These are phyloP conservation scores for Psilocybe azurescens DNA, from an alignment of 768 basidiomycete genomes.

Conservation along the genomic window DNA sequence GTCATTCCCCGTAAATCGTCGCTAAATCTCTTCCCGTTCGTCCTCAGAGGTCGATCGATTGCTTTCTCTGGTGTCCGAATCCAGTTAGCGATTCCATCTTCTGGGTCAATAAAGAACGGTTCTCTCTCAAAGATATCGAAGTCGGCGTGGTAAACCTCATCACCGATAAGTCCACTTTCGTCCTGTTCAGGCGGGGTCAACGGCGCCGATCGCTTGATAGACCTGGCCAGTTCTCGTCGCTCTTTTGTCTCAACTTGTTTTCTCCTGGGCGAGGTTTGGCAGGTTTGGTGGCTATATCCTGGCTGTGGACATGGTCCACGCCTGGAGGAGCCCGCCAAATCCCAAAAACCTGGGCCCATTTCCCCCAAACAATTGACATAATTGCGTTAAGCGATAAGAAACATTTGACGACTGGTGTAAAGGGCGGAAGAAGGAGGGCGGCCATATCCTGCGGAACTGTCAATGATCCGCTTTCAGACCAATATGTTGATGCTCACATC, in stretches of 20 bases:
- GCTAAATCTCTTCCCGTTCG: slow-evolving; percentile 8
- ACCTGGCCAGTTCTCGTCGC: slow-evolving; percentile 6
- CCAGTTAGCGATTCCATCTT: background rate
- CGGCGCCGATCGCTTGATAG: slow-evolving; percentile 2
- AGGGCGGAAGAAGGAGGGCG: slow-evolving; percentile 26
- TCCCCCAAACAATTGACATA: slow-evolving; percentile 27
- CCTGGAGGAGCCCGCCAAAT: slow-evolving; percentile 27
- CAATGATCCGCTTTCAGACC: background rate
- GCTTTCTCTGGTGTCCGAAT: background rate
- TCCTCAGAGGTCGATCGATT: background rate
- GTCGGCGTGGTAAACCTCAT: background rate
- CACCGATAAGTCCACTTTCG: background rate
- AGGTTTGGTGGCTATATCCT: slow-evolving; percentile 5
- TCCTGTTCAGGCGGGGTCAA: background rate
- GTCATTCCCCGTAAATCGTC: background rate
- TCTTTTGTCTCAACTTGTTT: slow-evolving; percentile 2
- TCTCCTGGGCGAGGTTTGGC: slow-evolving; percentile 9
- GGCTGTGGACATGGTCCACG: slow-evolving; percentile 10
- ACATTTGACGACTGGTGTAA: slow-evolving; percentile 23
- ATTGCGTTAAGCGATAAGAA: slow-evolving; percentile 21
- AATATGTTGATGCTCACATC: slow-evolving; percentile 26
- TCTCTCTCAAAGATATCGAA: slow-evolving; percentile 11
- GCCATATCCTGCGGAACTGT: slow-evolving; percentile 26
- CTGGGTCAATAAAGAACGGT: background rate
- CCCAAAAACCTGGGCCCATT: slow-evolving; percentile 33